phyloP scores from a whole-genome alignment of 2,329 filamentous ascomycete genomes.

The Fusarium buharicum region DNA sequence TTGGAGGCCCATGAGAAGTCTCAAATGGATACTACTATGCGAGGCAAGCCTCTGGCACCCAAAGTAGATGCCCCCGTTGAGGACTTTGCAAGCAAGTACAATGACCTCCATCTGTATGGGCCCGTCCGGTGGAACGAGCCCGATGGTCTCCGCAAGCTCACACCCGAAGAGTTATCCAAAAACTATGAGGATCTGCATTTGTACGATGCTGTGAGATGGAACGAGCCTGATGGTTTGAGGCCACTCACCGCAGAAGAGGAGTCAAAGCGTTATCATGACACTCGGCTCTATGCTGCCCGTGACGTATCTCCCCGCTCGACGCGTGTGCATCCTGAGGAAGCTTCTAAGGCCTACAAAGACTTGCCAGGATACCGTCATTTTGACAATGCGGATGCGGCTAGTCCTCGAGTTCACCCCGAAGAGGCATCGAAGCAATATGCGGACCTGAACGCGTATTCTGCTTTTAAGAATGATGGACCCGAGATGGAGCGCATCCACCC shows the following conservation, averaged over 20 bases:
- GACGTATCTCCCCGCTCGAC: slow-evolving; percentile 29
- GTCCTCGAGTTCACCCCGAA: slow-evolving; percentile 46
- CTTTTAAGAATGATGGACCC: slow-evolving; percentile 43
- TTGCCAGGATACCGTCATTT: slow-evolving; percentile 41
- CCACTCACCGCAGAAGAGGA: slow-evolving; percentile 49
- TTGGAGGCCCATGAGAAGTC: slow-evolving; percentile 45
- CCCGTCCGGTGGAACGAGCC: slow-evolving; percentile 53
- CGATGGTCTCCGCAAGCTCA: slow-evolving; percentile 52
- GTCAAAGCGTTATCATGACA: slow-evolving; percentile 55
- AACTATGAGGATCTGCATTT: slow-evolving; percentile 54
- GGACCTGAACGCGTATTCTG: slow-evolving; percentile 51
- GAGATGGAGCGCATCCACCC: slow-evolving; percentile 42
- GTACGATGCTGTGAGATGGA: slow-evolving; percentile 52
- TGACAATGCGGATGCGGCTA: slow-evolving; percentile 43
- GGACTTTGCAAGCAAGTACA: slow-evolving; percentile 49
- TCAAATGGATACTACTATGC: slow-evolving; percentile 46
- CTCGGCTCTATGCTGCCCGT: slow-evolving; percentile 49
- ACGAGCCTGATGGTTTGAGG: slow-evolving; percentile 52
- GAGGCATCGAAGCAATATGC: slow-evolving; percentile 53
- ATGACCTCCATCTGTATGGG: slow-evolving; percentile 56
- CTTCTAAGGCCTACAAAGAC: slow-evolving; percentile 48
- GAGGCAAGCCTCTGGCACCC: slow-evolving; percentile 52
- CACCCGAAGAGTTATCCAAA: slow-evolving; percentile 50
- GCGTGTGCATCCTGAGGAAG: slow-evolving; percentile 45
- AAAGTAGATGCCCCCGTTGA: slow-evolving; percentile 48